These are phyloP conservation scores for Cercospora zeae-maydis DNA, from an alignment of 2,329 filamentous ascomycete genomes.

Conservation along the genomic window DNA sequence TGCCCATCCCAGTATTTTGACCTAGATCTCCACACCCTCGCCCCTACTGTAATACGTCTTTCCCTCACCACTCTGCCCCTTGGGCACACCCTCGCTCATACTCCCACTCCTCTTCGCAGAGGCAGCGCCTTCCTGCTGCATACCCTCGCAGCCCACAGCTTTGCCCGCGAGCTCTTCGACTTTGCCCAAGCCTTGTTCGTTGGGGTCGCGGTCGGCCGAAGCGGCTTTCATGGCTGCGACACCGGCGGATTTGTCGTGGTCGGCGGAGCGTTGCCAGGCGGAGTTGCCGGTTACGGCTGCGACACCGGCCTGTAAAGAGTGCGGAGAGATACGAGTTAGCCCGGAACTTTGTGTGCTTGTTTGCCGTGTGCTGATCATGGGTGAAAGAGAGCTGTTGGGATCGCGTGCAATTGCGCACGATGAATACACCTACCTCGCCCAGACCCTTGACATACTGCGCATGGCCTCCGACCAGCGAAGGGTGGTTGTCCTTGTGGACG, in stretches of 20 bases:
- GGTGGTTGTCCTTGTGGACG: constrained; percentile 42
- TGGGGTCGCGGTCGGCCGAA: constrained; percentile 53
- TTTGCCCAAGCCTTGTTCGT: constrained; percentile 56
- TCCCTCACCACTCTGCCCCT: constrained; percentile 7
- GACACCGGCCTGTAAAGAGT: constrained; percentile 50
- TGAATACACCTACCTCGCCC: constrained; percentile 56
- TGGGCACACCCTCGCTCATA: constrained; percentile 1
- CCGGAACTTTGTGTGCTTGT: neutral
- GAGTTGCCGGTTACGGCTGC: constrained; percentile 60
- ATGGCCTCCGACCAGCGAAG: constrained; percentile 61
- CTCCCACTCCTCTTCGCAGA: constrained; percentile 36
- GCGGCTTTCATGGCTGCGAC: constrained; percentile 62
- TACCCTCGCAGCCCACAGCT: constrained; percentile 64
- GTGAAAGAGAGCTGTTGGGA: neutral
- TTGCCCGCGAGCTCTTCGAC: constrained; percentile 63
- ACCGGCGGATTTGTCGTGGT: constrained; percentile 61
- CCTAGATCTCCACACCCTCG: constrained; percentile 8
- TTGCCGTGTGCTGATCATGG: neutral
- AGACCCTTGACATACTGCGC: constrained; percentile 67
- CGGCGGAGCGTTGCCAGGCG: constrained; percentile 61
- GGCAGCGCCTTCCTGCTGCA: constrained; percentile 60
- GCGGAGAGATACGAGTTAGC: neutral
- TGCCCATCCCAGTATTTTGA: neutral
- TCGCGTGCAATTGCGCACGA: neutral
- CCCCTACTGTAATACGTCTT: constrained; percentile 8